A percentile compares a stretch with the other conserved stretches of the same genome.
Conservation (phyloP, 495 filamentous ascomycete genomes). For the Hypomontagnella submonticulosa region DNA sequence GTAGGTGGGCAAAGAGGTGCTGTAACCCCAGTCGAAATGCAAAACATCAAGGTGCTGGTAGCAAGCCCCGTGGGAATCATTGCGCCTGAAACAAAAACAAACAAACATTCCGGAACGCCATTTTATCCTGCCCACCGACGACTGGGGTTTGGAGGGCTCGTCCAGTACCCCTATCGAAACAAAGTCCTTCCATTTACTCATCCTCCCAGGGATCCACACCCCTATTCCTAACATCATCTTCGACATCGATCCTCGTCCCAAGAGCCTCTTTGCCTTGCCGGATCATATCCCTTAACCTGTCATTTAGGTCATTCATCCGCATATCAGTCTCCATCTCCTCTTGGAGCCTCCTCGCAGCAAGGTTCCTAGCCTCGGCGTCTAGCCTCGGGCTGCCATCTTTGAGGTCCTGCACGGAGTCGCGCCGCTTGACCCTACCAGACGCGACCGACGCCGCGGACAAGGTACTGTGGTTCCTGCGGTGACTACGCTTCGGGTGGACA, state of each 20-base stretch:
- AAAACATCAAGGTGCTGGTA: slow-evolving; percentile 28
- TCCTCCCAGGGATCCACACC: slow-evolving; percentile 53
- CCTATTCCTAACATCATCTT: slow-evolving; percentile 42
- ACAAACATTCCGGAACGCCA: slow-evolving; percentile 18
- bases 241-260: slow-evolving; percentile 80
- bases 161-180: slow-evolving; percentile 1
- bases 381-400: slow-evolving; percentile 55
- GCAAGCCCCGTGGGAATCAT: slow-evolving; percentile 20
- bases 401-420: slow-evolving; percentile 46
- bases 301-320: slow-evolving; percentile 79
- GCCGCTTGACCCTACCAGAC: slow-evolving; percentile 30
- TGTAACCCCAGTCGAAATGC: slow-evolving; percentile 10
- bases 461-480: slow-evolving; percentile 51
- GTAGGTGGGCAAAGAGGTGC: not conserved
- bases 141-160: not conserved
- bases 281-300: slow-evolving; percentile 84
- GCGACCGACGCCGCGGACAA: slow-evolving; percentile 45
- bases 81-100: slow-evolving; percentile 12
- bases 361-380: slow-evolving; percentile 70
- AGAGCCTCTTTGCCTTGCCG: slow-evolving; percentile 86
- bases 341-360: slow-evolving; percentile 71
- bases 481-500: slow-evolving; percentile 36
- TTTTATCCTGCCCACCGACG: slow-evolving; percentile 5
- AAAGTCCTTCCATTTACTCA: slow-evolving; percentile 24
- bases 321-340: slow-evolving; percentile 83